phyloP scores from a whole-genome alignment of 768 basidiomycete species.

The Podaxis pistillaris region DNA sequence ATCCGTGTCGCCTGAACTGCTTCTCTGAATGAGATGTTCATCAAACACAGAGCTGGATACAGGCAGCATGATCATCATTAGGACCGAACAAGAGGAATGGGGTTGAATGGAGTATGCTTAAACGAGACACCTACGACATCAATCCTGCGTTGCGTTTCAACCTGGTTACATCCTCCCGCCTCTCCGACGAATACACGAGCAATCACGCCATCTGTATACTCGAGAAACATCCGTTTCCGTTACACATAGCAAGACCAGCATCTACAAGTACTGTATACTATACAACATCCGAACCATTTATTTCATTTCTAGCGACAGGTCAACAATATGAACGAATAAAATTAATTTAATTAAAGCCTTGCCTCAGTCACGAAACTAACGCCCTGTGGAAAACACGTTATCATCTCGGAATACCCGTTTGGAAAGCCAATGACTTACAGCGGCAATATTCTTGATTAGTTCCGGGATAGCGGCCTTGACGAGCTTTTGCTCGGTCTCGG shows the following conservation, averaged over 20 bases:
- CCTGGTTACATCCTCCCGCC: background rate
- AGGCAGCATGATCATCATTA: background rate
- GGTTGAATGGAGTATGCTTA: background rate
- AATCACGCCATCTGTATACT: background rate
- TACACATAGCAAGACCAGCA: background rate
- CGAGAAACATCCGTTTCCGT: background rate
- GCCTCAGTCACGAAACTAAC: slow-evolving; percentile 35
- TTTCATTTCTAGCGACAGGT: background rate
- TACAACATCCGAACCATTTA: background rate
- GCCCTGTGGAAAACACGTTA: slow-evolving; percentile 25
- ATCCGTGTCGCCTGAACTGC: slow-evolving; percentile 10
- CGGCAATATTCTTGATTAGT: slow-evolving; percentile 68
- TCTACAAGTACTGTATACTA: background rate
- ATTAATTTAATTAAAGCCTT: slow-evolving; percentile 13
- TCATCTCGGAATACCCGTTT: background rate
- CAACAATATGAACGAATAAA: background rate
- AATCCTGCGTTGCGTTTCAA: background rate
- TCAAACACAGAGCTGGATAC: slow-evolving; percentile 5
- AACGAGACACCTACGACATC: background rate
- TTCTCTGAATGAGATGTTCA: slow-evolving; percentile 11
- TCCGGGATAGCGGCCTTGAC: slow-evolving; percentile 82
- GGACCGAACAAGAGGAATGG: background rate
- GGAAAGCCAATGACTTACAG: slow-evolving; percentile 36
- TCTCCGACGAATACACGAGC: background rate
- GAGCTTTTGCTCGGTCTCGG: slow-evolving; percentile 70